A percentile compares a stretch with the other conserved stretches of the same genome.
These are phyloP conservation scores for Xylariaceae sp. DNA, from an alignment of 2,329 filamentous ascomycete species.

Conservation along the genomic window DNA sequence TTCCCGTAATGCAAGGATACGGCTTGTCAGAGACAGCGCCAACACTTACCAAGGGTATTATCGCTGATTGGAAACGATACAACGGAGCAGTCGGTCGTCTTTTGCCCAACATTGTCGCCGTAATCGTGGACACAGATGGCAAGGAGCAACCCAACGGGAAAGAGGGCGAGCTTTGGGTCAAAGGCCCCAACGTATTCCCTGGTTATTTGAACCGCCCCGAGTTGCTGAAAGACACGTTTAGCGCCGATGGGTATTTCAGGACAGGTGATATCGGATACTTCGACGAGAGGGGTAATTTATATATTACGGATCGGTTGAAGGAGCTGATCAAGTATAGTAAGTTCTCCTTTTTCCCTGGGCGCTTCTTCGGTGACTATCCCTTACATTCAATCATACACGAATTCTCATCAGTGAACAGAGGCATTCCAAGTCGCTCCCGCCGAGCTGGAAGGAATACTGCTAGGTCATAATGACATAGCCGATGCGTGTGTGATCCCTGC, in stretches of 20 bases:
- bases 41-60: conserved; percentile 68
- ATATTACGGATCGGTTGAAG: conserved; percentile 83
- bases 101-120: conserved; percentile 74
- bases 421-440: conserved; percentile 69
- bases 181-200: conserved; percentile 75
- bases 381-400: background rate
- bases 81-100: conserved; percentile 77
- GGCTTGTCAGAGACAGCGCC: conserved; percentile 85
- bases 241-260: conserved; percentile 78
- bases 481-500: conserved; percentile 63
- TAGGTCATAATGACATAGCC: conserved; percentile 40
- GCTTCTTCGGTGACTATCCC: conserved; percentile 16
- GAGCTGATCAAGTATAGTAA: conserved; percentile 59
- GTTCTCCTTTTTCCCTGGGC: conserved; percentile 20
- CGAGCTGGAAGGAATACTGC: conserved; percentile 52
- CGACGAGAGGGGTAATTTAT: conserved; percentile 76
- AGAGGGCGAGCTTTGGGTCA: conserved; percentile 73
- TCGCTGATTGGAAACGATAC: conserved; percentile 70
- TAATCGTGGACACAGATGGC: conserved; percentile 66
- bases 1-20: conserved; percentile 89
- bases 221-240: conserved; percentile 67
- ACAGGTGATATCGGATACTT: conserved; percentile 84
- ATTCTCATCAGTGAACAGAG: conserved; percentile 44
- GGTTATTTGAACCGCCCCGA: conserved; percentile 74
- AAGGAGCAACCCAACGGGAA: conserved; percentile 52